phyloP scores from a whole-genome alignment of 257 asterid species.

The Solanum tarapatanum region DNA sequence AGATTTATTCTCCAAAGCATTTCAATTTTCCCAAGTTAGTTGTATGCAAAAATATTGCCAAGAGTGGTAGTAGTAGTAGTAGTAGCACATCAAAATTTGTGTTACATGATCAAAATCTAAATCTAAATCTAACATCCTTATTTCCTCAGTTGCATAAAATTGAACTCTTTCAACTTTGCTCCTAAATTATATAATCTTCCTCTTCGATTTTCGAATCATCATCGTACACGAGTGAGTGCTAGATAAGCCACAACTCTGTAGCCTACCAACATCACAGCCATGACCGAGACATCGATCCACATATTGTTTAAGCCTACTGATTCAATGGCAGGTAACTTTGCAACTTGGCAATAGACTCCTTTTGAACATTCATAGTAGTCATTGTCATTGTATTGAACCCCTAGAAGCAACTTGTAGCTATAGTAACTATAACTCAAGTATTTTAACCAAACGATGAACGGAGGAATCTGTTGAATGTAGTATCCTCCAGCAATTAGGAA shows the following conservation, averaged over 20 bases:
- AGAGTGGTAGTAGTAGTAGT: not conserved
- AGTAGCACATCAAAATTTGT: not conserved
- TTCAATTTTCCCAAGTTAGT: slow-evolving; percentile 4
- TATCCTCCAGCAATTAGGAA: slow-evolving; percentile 97
- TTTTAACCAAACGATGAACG: slow-evolving; percentile 73
- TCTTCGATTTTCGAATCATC: slow-evolving; percentile 3
- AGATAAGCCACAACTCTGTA: slow-evolving; percentile 74
- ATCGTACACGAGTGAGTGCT: slow-evolving; percentile 61
- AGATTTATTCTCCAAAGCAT: slow-evolving; percentile 2
- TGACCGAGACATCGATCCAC: slow-evolving; percentile 55
- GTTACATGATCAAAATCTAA: slow-evolving; percentile 11
- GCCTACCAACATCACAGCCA: slow-evolving; percentile 74
- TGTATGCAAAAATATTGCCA: not conserved
- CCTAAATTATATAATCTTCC: not conserved
- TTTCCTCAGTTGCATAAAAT: slow-evolving; percentile 14
- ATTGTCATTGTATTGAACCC: slow-evolving; percentile 55
- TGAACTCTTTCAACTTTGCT: slow-evolving; percentile 17
- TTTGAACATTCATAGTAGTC: slow-evolving; percentile 69
- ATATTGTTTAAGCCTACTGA: slow-evolving; percentile 59
- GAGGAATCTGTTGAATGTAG: slow-evolving; percentile 82
- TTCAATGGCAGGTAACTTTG: slow-evolving; percentile 62
- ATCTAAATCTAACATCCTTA: slow-evolving; percentile 35
- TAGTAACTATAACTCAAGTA: slow-evolving; percentile 89
- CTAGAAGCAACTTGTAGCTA: slow-evolving; percentile 74
- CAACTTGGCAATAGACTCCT: slow-evolving; percentile 61